A percentile compares a stretch with the other conserved stretches of the same genome.
phyloP scores from a whole-genome alignment of 2,329 filamentous ascomycete species.

The Fonsecaea pedrosoi region DNA sequence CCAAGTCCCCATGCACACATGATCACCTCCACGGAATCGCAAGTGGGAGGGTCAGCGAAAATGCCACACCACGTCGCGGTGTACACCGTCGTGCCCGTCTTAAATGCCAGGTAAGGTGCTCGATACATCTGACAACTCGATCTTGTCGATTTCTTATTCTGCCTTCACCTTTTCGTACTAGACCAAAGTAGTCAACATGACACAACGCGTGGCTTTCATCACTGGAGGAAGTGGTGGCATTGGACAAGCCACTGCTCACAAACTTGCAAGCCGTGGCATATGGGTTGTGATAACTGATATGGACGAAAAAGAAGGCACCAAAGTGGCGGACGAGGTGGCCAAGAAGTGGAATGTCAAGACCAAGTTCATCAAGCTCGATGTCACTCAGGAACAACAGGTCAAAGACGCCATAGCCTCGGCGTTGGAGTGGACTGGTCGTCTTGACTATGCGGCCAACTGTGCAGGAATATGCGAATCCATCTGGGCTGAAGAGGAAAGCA shows the following conservation, averaged over 20 bases:
- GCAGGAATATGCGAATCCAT: constrained; percentile 33
- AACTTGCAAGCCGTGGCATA: constrained; percentile 31
- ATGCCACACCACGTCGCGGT: neutral
- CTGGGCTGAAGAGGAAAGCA: constrained; percentile 33
- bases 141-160: neutral
- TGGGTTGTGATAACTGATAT: constrained; percentile 30
- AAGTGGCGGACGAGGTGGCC: constrained; percentile 27
- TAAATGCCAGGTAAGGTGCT: neutral
- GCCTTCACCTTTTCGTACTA: neutral
- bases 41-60: neutral
- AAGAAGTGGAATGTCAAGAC: constrained; percentile 28
- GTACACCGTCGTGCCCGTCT: neutral
- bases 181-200: constrained; percentile 12
- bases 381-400: constrained; percentile 34
- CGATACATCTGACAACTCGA: neutral
- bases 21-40: neutral
- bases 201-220: constrained; percentile 30
- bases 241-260: constrained; percentile 30
- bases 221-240: constrained; percentile 34
- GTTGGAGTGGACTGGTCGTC: constrained; percentile 28
- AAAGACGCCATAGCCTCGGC: constrained; percentile 26
- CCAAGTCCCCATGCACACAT: neutral
- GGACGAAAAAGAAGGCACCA: constrained; percentile 23
- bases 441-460: constrained; percentile 37
- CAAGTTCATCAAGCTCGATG: constrained; percentile 35